phyloP scores from a whole-genome alignment of 2,329 filamentous ascomycete species.

The Colletotrichum cereale region DNA sequence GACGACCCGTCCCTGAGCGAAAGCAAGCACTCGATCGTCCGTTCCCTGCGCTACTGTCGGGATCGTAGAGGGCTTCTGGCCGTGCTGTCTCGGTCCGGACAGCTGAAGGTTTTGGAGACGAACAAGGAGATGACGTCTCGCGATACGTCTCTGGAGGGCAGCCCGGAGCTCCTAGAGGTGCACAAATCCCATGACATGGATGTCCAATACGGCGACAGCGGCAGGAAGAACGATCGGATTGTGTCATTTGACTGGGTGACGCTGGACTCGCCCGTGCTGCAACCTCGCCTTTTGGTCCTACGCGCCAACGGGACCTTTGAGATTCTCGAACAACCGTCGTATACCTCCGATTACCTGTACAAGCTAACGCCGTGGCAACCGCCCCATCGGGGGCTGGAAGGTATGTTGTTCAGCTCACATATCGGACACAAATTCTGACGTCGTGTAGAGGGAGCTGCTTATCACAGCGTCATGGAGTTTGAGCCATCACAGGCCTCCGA shows the following conservation, averaged over 20 bases:
- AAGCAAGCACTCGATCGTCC: constrained; percentile 71
- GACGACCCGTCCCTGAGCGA: constrained; percentile 63
- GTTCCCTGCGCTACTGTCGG: constrained; percentile 72
- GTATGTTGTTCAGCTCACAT: constrained; percentile 50
- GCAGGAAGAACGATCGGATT: constrained; percentile 69
- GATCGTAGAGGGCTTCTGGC: constrained; percentile 72
- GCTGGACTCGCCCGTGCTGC: constrained; percentile 65
- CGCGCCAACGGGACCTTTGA: constrained; percentile 72
- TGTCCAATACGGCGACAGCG: constrained; percentile 65
- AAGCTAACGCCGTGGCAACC: constrained; percentile 72
- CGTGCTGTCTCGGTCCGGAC: constrained; percentile 72
- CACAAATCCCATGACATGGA: constrained; percentile 73
- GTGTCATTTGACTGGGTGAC: constrained; percentile 78
- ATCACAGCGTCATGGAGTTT: constrained; percentile 70
- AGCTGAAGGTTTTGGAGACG: constrained; percentile 72
- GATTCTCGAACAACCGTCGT: constrained; percentile 71
- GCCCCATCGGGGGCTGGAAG: constrained; percentile 68
- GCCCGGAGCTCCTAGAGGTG: constrained; percentile 71
- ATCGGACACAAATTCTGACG: constrained; percentile 45
- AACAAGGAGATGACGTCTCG: constrained; percentile 64
- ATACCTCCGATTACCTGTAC: constrained; percentile 68
- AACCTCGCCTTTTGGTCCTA: constrained; percentile 70
- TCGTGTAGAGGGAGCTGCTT: constrained; percentile 60
- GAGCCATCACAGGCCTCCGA: constrained; percentile 65
- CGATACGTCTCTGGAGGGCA: constrained; percentile 56